These are phyloP conservation scores for Metschnikowia cubensis DNA, from an alignment of 805 yeast genomes.

Conservation along the genomic window DNA sequence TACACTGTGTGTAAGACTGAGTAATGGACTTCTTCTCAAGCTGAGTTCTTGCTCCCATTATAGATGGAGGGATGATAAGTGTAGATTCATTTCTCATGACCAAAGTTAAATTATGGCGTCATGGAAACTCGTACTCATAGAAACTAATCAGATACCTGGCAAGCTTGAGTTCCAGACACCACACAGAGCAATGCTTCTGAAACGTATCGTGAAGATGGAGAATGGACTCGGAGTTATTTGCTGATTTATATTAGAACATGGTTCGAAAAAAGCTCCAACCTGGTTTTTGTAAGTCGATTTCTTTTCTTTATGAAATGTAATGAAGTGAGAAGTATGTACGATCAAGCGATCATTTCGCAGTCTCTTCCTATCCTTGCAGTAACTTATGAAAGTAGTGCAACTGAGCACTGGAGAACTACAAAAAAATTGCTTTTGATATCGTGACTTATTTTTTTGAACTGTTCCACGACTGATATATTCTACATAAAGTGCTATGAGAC, in stretches of 20 bases:
- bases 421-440: neutral
- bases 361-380: neutral
- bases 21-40: too few relatives aligned
- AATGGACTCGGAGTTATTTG: neutral
- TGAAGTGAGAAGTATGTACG: too few relatives aligned
- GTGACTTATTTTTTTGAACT: too few relatives aligned
- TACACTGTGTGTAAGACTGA: too few relatives aligned
- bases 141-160: neutral
- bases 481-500: too few relatives aligned
- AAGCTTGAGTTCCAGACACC: neutral
- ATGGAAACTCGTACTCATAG: too few relatives aligned
- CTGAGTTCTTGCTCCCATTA: too few relatives aligned
- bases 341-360: neutral
- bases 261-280: neutral
- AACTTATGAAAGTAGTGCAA: neutral
- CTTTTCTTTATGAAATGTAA: neutral
- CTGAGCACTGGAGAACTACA: neutral
- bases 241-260: neutral
- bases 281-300: neutral
- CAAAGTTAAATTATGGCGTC: too few relatives aligned
- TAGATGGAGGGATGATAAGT: too few relatives aligned
- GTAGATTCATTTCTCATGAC: too few relatives aligned
- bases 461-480: too few relatives aligned
- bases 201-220: neutral
- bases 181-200: neutral